A percentile compares a stretch with the other conserved stretches of the same genome.
Evolutionary conservation across 2,329 filamentous ascomycete species (phyloP).

Genomic region (Aspergillus sp.): DNA sequence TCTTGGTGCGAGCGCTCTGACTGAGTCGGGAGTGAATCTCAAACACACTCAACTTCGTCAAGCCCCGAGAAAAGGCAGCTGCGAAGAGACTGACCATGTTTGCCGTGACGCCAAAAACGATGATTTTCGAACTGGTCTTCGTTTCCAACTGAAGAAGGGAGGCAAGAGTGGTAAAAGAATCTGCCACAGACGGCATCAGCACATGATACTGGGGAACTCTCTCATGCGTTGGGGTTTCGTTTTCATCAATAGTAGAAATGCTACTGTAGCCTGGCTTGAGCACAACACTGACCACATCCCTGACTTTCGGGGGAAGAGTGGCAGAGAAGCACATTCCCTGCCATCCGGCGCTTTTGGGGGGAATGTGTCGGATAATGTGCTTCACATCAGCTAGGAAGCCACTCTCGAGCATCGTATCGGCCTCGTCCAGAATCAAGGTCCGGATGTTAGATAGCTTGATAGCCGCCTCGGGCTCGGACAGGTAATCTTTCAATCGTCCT

Average conservation of each 20-base stretch:
- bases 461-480: constrained; percentile 45
- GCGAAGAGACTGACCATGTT: constrained; percentile 62
- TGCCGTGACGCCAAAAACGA: constrained; percentile 76
- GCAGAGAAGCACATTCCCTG: constrained; percentile 79
- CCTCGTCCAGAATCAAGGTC: constrained; percentile 52
- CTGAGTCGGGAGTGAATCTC: constrained; percentile 76
- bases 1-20: constrained; percentile 67
- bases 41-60: constrained; percentile 44
- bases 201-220: constrained; percentile 53
- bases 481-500: constrained; percentile 50
- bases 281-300: constrained; percentile 72
- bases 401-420: constrained; percentile 35
- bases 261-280: constrained; percentile 69
- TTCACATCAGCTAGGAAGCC: constrained; percentile 55
- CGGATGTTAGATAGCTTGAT: constrained; percentile 50
- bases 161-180: constrained; percentile 49
- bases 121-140: constrained; percentile 6
- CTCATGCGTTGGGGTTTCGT: constrained; percentile 74
- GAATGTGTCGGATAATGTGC: constrained; percentile 53
- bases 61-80: constrained; percentile 51
- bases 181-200: constrained; percentile 44
- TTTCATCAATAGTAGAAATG: constrained; percentile 75
- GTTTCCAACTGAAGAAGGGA: constrained; percentile 46
- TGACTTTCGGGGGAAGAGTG: constrained; percentile 80
- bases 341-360: constrained; percentile 50